phyloP scores from a whole-genome alignment of 164 flowering plant species.

The Vitis rotundifolia region DNA sequence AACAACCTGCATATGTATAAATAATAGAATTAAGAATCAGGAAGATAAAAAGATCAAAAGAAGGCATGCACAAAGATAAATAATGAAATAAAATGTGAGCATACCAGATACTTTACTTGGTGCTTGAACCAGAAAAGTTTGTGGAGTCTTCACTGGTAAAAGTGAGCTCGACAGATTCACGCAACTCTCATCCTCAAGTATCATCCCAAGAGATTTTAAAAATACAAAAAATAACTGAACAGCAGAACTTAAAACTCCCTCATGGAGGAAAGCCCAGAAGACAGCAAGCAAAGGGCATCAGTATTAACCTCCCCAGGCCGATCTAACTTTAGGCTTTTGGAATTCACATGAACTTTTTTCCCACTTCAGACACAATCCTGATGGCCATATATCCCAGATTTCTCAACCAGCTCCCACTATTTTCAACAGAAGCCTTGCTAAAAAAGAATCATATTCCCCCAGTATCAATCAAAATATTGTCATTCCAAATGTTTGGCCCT shows the following conservation, averaged over 20 bases:
- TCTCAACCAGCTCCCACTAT: neutral
- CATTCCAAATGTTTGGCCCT: slow-evolving; percentile 5
- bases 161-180: neutral
- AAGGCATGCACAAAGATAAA: neutral
- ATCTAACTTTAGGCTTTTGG: neutral
- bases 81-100: neutral
- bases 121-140: neutral
- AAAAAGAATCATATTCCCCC: neutral
- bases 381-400: neutral
- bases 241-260: neutral
- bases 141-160: neutral
- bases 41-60: neutral
- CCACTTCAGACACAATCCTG: slow-evolving; percentile 5
- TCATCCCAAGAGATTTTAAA: neutral
- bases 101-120: slow-evolving; percentile 1
- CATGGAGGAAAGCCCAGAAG: neutral
- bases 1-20: slow-evolving; percentile 9
- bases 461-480: slow-evolving; percentile 2
- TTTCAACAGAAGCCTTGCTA: neutral
- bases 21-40: neutral
- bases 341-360: slow-evolving; percentile 1
- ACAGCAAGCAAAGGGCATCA: neutral
- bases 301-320: neutral
- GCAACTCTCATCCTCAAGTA: slow-evolving; percentile 13
- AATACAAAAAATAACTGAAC: too few species aligned